These are phyloP conservation scores for Mallotus nudiflorus DNA, from an alignment of 345 rosid genomes.

Conservation along the genomic window DNA sequence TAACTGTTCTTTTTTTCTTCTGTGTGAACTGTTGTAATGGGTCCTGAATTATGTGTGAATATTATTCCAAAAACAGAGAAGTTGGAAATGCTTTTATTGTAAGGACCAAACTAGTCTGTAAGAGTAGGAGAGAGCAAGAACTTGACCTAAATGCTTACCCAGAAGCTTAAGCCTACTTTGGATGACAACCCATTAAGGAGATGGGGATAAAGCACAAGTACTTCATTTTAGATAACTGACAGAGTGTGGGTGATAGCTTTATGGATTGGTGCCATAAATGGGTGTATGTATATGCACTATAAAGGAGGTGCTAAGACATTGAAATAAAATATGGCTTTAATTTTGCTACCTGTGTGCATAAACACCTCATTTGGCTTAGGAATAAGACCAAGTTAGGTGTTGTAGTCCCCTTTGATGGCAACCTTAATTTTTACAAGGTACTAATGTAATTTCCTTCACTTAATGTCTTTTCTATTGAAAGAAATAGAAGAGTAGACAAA, in stretches of 20 bases:
- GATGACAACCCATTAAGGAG: constrained; percentile 50
- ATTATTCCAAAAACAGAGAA: constrained; percentile 38
- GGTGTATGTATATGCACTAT: constrained; percentile 66
- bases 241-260: constrained; percentile 64
- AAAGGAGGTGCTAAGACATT: constrained; percentile 74
- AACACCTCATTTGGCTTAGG: constrained; percentile 87
- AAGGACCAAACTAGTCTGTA: constrained; percentile 52
- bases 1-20: neutral
- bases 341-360: constrained; percentile 70
- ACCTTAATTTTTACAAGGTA: constrained; percentile 86
- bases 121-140: constrained; percentile 61
- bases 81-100: constrained; percentile 62
- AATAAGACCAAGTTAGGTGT: constrained; percentile 62
- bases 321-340: constrained; percentile 75
- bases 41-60: neutral
- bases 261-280: constrained; percentile 66
- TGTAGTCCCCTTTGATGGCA: constrained; percentile 80
- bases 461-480: neutral
- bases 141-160: constrained; percentile 73
- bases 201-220: constrained; percentile 43
- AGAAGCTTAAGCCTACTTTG: constrained; percentile 58
- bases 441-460: neutral
- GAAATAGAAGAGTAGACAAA: neutral
- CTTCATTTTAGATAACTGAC: constrained; percentile 70
- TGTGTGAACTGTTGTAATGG: neutral